A percentile compares a stretch with the other conserved stretches of the same genome.
Conservation (phyloP, 2,329 filamentous ascomycete genomes). For the Chaetomium strumarium region DNA sequence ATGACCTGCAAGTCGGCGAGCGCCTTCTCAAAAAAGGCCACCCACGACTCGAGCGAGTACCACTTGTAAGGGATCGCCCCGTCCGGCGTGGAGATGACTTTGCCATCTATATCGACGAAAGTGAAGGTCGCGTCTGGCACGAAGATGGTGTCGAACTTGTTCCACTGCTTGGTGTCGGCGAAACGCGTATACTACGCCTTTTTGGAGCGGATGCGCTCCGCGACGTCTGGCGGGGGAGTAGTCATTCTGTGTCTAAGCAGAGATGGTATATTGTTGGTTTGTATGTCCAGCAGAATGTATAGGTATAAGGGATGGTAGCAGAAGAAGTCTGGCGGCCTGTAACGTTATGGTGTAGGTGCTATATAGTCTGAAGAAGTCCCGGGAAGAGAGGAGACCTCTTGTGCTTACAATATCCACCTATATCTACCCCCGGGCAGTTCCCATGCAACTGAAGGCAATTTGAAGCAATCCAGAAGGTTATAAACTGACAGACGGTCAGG, state of each 20-base stretch:
- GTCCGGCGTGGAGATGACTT: background rate
- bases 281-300: no score
- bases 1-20: background rate
- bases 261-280: no score
- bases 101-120: background rate
- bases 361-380: no score
- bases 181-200: slow-evolving; percentile 1
- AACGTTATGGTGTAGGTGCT: no score
- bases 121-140: background rate
- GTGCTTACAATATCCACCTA: no score
- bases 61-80: background rate
- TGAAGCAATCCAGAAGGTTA: no score
- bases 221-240: background rate
- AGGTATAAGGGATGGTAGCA: no score
- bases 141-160: slow-evolving; percentile 3
- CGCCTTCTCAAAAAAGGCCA: slow-evolving; percentile 1
- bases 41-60: slow-evolving; percentile 2
- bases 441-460: no score
- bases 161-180: slow-evolving; percentile 3
- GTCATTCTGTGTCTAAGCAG: background rate
- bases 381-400: no score
- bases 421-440: no score
- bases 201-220: slow-evolving; percentile 5
- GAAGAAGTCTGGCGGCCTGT: no score
- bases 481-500: no score